Evolutionary conservation across 1,284 basidiomycete genomes (phyloP).

Genomic region (Amylostereum areolatum): DNA sequence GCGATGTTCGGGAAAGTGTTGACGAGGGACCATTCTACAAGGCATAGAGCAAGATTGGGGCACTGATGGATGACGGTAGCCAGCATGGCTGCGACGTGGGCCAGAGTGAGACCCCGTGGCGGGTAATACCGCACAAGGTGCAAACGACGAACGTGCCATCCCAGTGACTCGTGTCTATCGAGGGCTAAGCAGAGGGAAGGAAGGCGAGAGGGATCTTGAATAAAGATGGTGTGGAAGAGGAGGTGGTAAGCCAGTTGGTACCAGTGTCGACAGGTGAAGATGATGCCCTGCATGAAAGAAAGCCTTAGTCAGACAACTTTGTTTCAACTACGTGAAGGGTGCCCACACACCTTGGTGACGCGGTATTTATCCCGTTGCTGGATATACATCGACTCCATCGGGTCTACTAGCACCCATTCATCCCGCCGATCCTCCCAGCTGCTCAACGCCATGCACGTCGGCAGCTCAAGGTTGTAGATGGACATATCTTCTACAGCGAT

Average conservation of each 20-base stretch:
- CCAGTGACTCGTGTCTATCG: conserved; percentile 42
- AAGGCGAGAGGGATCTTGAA: conserved; percentile 48
- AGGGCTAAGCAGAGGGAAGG: conserved; percentile 40
- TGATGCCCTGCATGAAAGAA: conserved; percentile 44
- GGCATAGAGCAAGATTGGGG: conserved; percentile 64
- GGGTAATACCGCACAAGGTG: conserved; percentile 51
- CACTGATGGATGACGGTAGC: conserved; percentile 51
- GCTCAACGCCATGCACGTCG: conserved; percentile 51
- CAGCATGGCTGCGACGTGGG: conserved; percentile 40
- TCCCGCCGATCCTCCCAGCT: conserved; percentile 49
- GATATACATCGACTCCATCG: conserved; percentile 47
- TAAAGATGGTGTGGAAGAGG: conserved; percentile 59
- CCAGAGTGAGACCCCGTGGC: conserved; percentile 27
- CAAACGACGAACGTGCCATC: conserved; percentile 61
- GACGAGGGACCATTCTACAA: conserved; percentile 56
- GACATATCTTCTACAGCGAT: conserved; percentile 60
- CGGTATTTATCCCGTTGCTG: conserved; percentile 53
- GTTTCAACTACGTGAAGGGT: neutral
- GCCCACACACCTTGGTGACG: conserved; percentile 52
- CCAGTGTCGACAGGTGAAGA: conserved; percentile 43
- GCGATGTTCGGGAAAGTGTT: conserved; percentile 52
- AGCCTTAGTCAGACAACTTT: conserved; percentile 1
- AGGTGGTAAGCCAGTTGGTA: conserved; percentile 50
- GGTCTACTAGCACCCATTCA: conserved; percentile 52
- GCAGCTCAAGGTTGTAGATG: conserved; percentile 50